phyloP scores from a whole-genome alignment of 2,329 filamentous ascomycete species.

The Diaporthe aspalathi region DNA sequence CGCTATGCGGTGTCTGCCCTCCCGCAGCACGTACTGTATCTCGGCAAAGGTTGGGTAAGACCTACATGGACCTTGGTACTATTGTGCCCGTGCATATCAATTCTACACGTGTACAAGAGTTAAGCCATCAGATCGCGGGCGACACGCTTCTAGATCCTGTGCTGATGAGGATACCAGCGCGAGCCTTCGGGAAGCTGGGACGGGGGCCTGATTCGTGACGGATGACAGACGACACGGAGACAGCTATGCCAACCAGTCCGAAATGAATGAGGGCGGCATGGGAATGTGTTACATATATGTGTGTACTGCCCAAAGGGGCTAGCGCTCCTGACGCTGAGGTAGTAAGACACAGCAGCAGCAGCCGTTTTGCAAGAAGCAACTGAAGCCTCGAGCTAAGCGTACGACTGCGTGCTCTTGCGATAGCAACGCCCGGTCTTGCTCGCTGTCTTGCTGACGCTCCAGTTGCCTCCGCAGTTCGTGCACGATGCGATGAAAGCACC shows the following conservation, averaged over 20 bases:
- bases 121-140: background rate
- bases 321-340: background rate
- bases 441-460: slow-evolving; percentile 3
- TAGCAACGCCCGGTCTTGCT: slow-evolving; percentile 4
- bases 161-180: slow-evolving; percentile 24
- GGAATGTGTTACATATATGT: slow-evolving; percentile 9
- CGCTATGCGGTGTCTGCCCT: background rate
- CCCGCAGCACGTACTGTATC: background rate
- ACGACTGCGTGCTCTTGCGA: background rate
- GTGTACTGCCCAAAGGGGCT: slow-evolving; percentile 21
- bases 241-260: slow-evolving; percentile 9
- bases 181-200: slow-evolving; percentile 34
- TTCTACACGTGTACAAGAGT: too few relatives aligned
- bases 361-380: slow-evolving; percentile 26
- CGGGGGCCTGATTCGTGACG: slow-evolving; percentile 19
- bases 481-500: background rate
- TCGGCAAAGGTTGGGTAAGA: background rate
- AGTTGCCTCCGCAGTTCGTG: slow-evolving; percentile 20
- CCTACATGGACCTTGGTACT: background rate
- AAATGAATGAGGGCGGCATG: slow-evolving; percentile 5
- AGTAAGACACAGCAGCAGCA: slow-evolving; percentile 11
- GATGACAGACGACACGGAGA: slow-evolving; percentile 26
- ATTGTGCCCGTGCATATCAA: background rate
- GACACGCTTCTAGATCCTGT: background rate
- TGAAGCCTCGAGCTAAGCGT: background rate